Evolutionary conservation across 768 basidiomycete genomes (phyloP), one percentile per base, ranked within the genome.

Genomic region (Pleurotus cornucopiae): DNA sequence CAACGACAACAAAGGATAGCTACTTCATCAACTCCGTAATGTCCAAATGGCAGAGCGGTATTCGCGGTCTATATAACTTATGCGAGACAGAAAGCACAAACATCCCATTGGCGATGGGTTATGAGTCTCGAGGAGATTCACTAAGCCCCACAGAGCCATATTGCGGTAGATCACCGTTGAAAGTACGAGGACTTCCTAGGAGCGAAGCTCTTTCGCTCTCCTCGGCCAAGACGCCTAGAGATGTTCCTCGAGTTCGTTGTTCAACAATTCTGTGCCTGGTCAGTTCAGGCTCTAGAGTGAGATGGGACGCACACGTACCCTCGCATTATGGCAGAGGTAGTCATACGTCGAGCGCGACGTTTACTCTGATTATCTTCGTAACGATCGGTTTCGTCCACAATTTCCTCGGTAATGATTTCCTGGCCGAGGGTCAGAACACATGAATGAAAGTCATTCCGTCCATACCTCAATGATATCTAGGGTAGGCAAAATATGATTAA

Each of bases 331-430:
- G 82, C 80, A 6, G 88, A 81, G 11, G 85, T 91, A 11, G 86
- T 87, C 57, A 80, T 69, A 12, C 94, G 77, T 60, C 79, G 85
- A 0, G 90, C 94, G 6, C 77, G 74, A 57, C 78, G 79, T 66
- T 94, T 94, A 51, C 84, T 86, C 47, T 85, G 85, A 64, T 96
- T 97, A 62, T 93, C 91, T 61, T 91, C 85, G 62, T 89, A 95
- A 23, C 85, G 79, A 71, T 97, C 94, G 2, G 94, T 96, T 70
- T 97, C 94, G 64, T 96, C 94, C 26, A 96, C 89, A 54, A 97
- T 96, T 67, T 97, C 95, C 71, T 97, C 94, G 0, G 89, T 87
- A 16, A 98, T 91, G 59, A 98, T 97, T 79, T 96, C 94, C 80
- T 91, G 68, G 3, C 58, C 53, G 40, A 12, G 14, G n/a, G n/a